A percentile compares a stretch with the other conserved stretches of the same genome.
These are phyloP conservation scores for Phaeosphaeriaceae sp. DNA, from an alignment of 2,329 filamentous ascomycete genomes.

Conservation along the genomic window DNA sequence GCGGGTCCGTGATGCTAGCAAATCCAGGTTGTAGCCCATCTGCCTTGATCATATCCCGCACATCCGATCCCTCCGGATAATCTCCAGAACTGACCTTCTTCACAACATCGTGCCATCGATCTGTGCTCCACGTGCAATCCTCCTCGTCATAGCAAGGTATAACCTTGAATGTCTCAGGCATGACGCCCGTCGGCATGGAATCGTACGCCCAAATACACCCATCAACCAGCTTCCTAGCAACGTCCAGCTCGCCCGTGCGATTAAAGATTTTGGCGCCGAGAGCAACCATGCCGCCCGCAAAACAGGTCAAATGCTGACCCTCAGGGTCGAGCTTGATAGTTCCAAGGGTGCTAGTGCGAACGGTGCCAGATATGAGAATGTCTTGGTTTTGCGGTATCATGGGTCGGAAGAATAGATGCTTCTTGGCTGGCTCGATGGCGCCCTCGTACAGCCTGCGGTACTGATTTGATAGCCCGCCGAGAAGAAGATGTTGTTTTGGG, in stretches of 20 bases:
- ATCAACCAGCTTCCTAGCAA: slow-evolving; percentile 59
- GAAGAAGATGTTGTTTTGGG: slow-evolving; percentile 71
- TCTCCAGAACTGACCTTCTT: slow-evolving; percentile 19
- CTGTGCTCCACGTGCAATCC: slow-evolving; percentile 53
- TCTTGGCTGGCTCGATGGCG: slow-evolving; percentile 70
- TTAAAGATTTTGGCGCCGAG: slow-evolving; percentile 61
- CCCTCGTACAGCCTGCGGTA: slow-evolving; percentile 76
- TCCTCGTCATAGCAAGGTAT: slow-evolving; percentile 51
- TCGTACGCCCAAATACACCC: slow-evolving; percentile 64
- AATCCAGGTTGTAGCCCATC: slow-evolving; percentile 52
- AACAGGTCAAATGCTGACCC: slow-evolving; percentile 61
- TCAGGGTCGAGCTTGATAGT: slow-evolving; percentile 52
- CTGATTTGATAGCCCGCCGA: slow-evolving; percentile 75
- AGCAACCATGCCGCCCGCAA: slow-evolving; percentile 62
- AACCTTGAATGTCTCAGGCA: slow-evolving; percentile 58
- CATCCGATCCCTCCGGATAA: slow-evolving; percentile 21
- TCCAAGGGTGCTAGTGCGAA: slow-evolving; percentile 51
- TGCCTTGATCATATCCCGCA: slow-evolving; percentile 42
- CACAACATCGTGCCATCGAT: slow-evolving; percentile 51
- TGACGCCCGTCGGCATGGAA: slow-evolving; percentile 57
- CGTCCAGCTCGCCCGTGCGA: slow-evolving; percentile 55
- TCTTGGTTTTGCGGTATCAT: slow-evolving; percentile 71
- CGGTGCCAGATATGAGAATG: slow-evolving; percentile 74
- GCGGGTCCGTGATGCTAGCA: slow-evolving; percentile 43
- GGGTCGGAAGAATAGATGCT: slow-evolving; percentile 78